Evolutionary conservation across 225 moss, liverwort and hornwort species (phyloP).

Genomic region (Physcomitrellopsis africana): DNA sequence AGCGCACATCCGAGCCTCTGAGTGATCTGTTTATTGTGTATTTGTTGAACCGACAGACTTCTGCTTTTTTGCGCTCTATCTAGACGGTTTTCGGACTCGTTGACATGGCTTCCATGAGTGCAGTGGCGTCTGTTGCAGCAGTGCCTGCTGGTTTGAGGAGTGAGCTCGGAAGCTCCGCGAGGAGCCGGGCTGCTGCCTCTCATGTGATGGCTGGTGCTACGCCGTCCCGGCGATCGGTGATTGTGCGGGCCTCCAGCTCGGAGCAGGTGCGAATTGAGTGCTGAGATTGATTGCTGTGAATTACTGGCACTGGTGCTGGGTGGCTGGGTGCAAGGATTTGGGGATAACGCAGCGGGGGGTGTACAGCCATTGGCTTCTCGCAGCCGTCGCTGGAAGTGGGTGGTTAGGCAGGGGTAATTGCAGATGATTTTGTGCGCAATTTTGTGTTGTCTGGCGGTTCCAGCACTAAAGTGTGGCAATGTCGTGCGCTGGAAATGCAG

Average conservation of each 20-base stretch:
- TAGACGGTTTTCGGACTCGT: neutral
- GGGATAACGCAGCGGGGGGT: neutral
- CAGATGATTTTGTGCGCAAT: neutral
- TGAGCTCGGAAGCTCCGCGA: constrained; percentile 25
- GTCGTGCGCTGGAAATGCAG: constrained; percentile 28
- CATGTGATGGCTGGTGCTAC: constrained; percentile 1
- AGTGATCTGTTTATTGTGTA: too few relatives aligned
- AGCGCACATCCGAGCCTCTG: too few relatives aligned
- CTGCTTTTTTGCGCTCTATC: too few relatives aligned
- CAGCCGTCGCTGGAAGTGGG: too few relatives aligned
- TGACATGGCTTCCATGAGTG: constrained; percentile 47
- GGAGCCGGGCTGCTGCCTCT: constrained; percentile 29
- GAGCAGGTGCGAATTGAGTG: constrained; percentile 35
- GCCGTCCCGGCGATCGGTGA: constrained; percentile 16
- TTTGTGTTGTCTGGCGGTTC: neutral
- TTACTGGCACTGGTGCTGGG: too few relatives aligned
- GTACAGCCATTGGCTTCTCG: too few relatives aligned
- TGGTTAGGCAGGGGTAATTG: neutral
- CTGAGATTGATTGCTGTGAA: neutral
- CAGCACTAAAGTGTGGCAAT: too few relatives aligned
- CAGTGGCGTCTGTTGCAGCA: constrained; percentile 20
- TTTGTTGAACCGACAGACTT: too few relatives aligned
- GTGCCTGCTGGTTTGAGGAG: constrained; percentile 37
- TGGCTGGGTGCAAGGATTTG: too few relatives aligned
- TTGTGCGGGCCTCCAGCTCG: constrained; percentile 25